Evolutionary conservation across 306 rosid species (phyloP), one percentile per base, ranked within the genome.

Genomic region (Malus orientalis): DNA sequence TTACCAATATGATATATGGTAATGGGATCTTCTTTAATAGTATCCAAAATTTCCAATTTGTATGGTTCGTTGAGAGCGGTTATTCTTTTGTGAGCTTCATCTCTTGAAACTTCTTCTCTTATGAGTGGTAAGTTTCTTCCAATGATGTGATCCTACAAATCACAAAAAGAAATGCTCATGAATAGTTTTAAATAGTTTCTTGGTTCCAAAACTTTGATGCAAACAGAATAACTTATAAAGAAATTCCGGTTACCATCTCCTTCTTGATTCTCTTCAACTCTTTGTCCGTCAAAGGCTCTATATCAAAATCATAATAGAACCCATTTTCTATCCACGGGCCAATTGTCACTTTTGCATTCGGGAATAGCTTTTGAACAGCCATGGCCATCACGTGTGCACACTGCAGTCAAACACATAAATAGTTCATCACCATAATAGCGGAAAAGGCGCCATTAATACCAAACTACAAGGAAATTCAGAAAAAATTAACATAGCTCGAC

Each of bases 241-340:
- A 23, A 25, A 71, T 51, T 75, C 65, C 23, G 44, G 85, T 73
- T 81, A 89, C 97, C 99, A 92, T 95, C 86, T 95, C 97, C 83
- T 90, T 92, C 87, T 95, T 95, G 78, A 92, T 89, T 79, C 75
- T 88, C 89, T 92, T 95, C 90, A 95, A 84, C 87, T 95, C 97
- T 78, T 84, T 90, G 78, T 90, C 97, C 6, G 91, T 90, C 84
- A 95, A 81, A 55, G 96, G 87, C 82, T 88, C 92, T 77, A 89
- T 88, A 78, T 95, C 99, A 27, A 95, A 95, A 84, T 92, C 38
- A 33, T 33, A 33, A 33, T 5, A 33, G 38, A 5, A 33, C 36
- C 7, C 8, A 36, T 36, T 36, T 36, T 36, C 40, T 36, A 36
- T 36, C 40, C 40, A 36, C 40, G 40, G 40, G 6, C 40, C 40